Conservation (phyloP, 345 rosid genomes). For the Physaria fendleri region DNA sequence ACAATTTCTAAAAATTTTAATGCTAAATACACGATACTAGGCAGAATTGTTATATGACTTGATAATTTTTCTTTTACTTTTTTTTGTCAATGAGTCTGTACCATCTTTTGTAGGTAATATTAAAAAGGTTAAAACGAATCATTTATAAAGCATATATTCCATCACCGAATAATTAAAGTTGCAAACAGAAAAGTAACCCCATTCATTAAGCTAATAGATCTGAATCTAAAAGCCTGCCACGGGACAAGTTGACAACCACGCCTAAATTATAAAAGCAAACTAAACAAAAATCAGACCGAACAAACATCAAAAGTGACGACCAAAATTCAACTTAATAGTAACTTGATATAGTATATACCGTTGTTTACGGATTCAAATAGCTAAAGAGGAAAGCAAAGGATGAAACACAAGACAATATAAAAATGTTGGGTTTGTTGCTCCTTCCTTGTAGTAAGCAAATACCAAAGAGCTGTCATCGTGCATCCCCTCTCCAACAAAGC, state of each 20-base stretch:
- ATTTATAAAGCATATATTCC: slow-evolving; percentile 16
- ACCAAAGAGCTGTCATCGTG: slow-evolving; percentile 62
- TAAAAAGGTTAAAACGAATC: background rate
- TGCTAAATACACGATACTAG: too few species aligned
- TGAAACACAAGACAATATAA: slow-evolving; percentile 1
- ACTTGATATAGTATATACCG: slow-evolving; percentile 20
- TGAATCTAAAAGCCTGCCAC: background rate
- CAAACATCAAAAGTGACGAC: background rate
- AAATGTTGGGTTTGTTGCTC: slow-evolving; percentile 86
- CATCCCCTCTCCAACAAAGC: slow-evolving; percentile 98
- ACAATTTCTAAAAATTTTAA: too few species aligned
- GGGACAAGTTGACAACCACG: background rate
- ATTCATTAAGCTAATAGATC: background rate
- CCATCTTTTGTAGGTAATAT: background rate
- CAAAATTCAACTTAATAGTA: slow-evolving; percentile 16
- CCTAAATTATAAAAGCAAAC: background rate
- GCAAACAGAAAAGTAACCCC: background rate
- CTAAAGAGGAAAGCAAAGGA: slow-evolving; percentile 5
- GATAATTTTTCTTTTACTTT: too few species aligned
- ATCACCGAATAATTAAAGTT: background rate
- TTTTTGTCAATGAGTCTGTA: too few species aligned
- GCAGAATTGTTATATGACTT: too few species aligned
- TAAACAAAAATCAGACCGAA: background rate
- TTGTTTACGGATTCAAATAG: slow-evolving; percentile 6
- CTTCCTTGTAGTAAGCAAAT: slow-evolving; percentile 95